phyloP scores from a whole-genome alignment of 306 rosid genomes.

The Luffa aegyptiaca region DNA sequence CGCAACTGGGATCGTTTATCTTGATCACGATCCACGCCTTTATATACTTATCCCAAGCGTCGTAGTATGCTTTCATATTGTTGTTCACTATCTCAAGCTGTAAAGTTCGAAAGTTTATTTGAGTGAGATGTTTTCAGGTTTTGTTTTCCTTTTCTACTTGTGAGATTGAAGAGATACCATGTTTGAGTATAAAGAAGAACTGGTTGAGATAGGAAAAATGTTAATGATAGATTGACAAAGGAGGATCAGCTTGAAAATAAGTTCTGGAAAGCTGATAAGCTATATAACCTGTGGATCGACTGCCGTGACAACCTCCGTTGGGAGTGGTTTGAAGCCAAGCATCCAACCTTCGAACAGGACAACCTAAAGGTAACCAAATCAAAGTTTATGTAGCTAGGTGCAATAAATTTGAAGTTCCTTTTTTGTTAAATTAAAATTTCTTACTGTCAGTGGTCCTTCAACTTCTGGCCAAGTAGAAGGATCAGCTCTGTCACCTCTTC shows the following conservation, averaged over 20 bases:
- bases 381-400: not conserved
- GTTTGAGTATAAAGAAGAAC: not conserved
- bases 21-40: conserved; percentile 81
- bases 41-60: conserved; percentile 84
- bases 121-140: not conserved
- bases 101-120: conserved; percentile 9
- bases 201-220: not conserved
- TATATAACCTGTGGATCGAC: conserved; percentile 77
- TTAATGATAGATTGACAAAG: not conserved
- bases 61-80: conserved; percentile 68
- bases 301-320: conserved; percentile 46
- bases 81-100: conserved; percentile 73
- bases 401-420: not conserved
- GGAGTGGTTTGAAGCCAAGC: conserved; percentile 90
- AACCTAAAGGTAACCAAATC: conserved; percentile 33
- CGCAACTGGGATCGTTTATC: conserved; percentile 76
- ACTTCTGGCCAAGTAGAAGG: conserved; percentile 77
- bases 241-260: not conserved
- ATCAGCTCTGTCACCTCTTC: conserved; percentile 87
- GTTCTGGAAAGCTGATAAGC: conserved; percentile 4
- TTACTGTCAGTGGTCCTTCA: conserved; percentile 79
- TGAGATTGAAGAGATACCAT: not conserved
- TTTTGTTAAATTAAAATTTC: not conserved
- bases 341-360: conserved; percentile 95
- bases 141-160: not conserved